phyloP scores from a whole-genome alignment of 371 early-diverging fungal genomes.

The Mucor lusitanicus region DNA sequence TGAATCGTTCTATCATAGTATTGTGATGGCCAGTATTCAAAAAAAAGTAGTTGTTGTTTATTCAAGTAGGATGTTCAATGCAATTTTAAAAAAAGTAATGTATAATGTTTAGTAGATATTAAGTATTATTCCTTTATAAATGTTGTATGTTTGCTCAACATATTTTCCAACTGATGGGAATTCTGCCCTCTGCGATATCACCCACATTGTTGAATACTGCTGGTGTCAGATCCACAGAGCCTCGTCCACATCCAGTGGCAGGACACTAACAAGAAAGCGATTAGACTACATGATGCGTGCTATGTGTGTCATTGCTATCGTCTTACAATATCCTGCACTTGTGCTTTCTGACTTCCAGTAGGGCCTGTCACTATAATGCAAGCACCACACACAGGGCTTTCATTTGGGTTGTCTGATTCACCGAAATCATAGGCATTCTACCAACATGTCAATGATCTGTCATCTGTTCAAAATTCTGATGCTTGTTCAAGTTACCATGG shows the following conservation, averaged over 20 bases:
- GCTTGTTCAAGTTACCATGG: too few relatives aligned
- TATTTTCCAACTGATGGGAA: constrained; percentile 44
- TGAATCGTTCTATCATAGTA: too few relatives aligned
- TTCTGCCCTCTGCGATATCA: constrained; percentile 35
- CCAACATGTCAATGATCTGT: not conserved
- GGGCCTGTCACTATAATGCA: constrained; percentile 46
- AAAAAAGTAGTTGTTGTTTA: too few relatives aligned
- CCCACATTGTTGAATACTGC: constrained; percentile 43
- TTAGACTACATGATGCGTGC: not conserved
- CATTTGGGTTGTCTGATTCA: constrained; percentile 37
- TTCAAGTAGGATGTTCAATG: too few relatives aligned
- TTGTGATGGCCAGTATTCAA: too few relatives aligned
- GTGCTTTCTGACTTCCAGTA: constrained; percentile 37
- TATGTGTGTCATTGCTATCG: not conserved
- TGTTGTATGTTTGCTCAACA: constrained; percentile 22
- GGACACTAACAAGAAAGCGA: constrained; percentile 28
- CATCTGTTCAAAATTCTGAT: too few relatives aligned
- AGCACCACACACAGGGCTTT: constrained; percentile 46
- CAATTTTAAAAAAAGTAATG: too few relatives aligned
- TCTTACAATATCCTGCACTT: constrained; percentile 48
- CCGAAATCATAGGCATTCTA: constrained; percentile 50
- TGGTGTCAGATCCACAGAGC: constrained; percentile 50
- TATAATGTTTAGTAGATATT: too few relatives aligned
- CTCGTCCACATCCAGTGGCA: constrained; percentile 35
- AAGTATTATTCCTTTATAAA: too few relatives aligned